A percentile compares a stretch with the other conserved stretches of the same genome.
Conservation (phyloP, 2,329 filamentous ascomycete species). For the Aureobasidium mangrovei region DNA sequence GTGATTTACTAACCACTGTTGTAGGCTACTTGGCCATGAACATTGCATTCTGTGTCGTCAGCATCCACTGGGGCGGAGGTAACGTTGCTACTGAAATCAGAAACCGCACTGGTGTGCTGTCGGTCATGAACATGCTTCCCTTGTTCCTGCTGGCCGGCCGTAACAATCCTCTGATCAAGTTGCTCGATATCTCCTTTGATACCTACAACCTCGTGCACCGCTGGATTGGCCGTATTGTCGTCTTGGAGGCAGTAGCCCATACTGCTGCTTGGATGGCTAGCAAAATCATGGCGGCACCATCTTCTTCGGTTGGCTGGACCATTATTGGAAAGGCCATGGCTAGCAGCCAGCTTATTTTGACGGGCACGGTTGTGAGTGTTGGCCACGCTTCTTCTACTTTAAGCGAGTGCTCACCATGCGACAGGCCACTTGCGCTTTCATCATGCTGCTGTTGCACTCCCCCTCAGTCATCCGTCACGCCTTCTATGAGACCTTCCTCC, state of each 20-base stretch:
- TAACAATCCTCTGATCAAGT: slow-evolving; percentile 68
- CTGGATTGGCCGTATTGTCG: slow-evolving; percentile 69
- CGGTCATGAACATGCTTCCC: slow-evolving; percentile 70
- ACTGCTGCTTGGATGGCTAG: slow-evolving; percentile 49
- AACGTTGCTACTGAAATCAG: slow-evolving; percentile 57
- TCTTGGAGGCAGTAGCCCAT: slow-evolving; percentile 60
- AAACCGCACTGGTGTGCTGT: slow-evolving; percentile 61
- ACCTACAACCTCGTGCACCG: slow-evolving; percentile 75
- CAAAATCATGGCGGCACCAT: slow-evolving; percentile 27
- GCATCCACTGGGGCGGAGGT: slow-evolving; percentile 51
- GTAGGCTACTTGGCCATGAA: slow-evolving; percentile 41
- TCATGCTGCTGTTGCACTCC: slow-evolving; percentile 58
- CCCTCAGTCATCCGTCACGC: slow-evolving; percentile 64
- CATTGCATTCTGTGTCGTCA: slow-evolving; percentile 38
- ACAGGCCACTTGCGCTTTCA: slow-evolving; percentile 51
- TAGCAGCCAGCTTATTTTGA: slow-evolving; percentile 44
- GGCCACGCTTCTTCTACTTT: slow-evolving; percentile 32
- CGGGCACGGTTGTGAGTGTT: slow-evolving; percentile 47
- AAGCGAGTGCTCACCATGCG: slow-evolving; percentile 7
- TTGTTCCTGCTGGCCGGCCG: slow-evolving; percentile 65
- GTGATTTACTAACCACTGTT: not conserved
- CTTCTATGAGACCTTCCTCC: slow-evolving; percentile 70
- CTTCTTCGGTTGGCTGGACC: slow-evolving; percentile 39
- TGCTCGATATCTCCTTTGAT: slow-evolving; percentile 68
- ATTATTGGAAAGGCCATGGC: slow-evolving; percentile 34